Base-by-base conservation (phyloP, 257 asterid species). In the Galeopsis tetrahit region DNA sequence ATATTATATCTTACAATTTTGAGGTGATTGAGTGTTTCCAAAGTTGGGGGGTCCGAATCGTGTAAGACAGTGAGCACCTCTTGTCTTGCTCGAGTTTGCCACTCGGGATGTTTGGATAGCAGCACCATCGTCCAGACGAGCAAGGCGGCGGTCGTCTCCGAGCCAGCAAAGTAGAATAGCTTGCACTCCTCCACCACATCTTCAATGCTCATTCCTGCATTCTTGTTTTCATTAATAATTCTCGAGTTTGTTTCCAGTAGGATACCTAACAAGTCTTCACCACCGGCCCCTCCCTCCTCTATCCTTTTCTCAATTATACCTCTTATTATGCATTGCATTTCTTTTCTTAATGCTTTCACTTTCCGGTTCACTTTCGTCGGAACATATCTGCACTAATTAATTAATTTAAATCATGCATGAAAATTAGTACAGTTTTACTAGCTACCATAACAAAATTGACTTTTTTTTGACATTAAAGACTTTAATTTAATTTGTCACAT, bases 71-170 rank as follows among this genome's bases (percentile, higher is more conserved):
- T 42, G 10, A 21, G 9, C 49, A 75, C 76, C 44, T 83, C 88
- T 14, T 80, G 80, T 48, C 83, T 73, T 0, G 83, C 85, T 0
- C 70, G 79, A 31, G 75, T 53, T 75, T 83, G 87, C 87, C 83
- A 83, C n/a, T 80, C 78, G 5, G 67, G 81, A 58, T 80, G 74
- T 38, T 70, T 59, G 76, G 76, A 11, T 2, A 83, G 66, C 65
- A 71, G 0, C 7, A 80, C 66, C 77, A 74, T 77, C 2, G 85
- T 80, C 82, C 82, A 83, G 2, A 68, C 81, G 3, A 83, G 72
- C 74, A 83, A 71, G 39, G 43, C 36, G 11, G 79, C 57, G 9
- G 80, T 77, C 2, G 87, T 80, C 21, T 79, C 81, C 1, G 81
- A 66, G 0, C 84, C 84, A 0, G 82, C 82, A 11, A 77, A 64